Base-by-base conservation (phyloP, 1,139 yeast genomes). In the Geotrichum reessii region DNA sequence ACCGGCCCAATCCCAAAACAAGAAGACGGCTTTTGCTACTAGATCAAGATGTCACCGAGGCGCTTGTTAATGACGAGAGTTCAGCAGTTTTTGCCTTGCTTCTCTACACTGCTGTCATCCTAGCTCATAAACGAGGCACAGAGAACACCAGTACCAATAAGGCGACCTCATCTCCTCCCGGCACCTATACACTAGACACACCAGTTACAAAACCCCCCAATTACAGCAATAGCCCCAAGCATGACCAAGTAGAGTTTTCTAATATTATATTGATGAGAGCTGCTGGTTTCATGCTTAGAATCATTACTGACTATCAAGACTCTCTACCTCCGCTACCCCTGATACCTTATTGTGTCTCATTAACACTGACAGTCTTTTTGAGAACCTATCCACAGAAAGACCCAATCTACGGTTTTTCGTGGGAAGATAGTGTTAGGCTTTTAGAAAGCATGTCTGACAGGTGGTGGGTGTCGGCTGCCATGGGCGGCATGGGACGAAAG, bases 381-480 rank as follows among this genome's bases (percentile, higher is more conserved):
- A 61, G 73, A 24, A 69, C 71, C 9, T 71, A 62, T 47, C 73
- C 74, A 3, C 62, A 65, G n/a, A 58, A 57, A 1, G 73, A 67
- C 31, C 63, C 68, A 24, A 64, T 64, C 47, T 66, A 71, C 1
- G 70, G 71, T 8, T 64, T 61, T 53, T 61, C 61, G 25, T 71
- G 73, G 73, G 59, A 63, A 37, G 70, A 71, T 37, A 62, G 69
- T 50, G 69, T 73, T 53, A 53, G 58, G 14, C 53, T 68, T 37
- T 65, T 72, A 49, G 72, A 71, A 50, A 53, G 58, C 25, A 61
- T 72, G 67, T 67, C 73, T 1, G 67, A 63, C 47, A 64, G 67
- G 44, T 72, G 75, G 75, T 72, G 75, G 75, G 72, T 72, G 2
- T 73, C 74, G 1, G 73, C 71, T 27, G 74, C 74, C 28, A 72